Evolutionary conservation across 2,329 filamentous ascomycete species (phyloP), one percentile per base, ranked within the genome.

Genomic region (Penicillium sp.): DNA sequence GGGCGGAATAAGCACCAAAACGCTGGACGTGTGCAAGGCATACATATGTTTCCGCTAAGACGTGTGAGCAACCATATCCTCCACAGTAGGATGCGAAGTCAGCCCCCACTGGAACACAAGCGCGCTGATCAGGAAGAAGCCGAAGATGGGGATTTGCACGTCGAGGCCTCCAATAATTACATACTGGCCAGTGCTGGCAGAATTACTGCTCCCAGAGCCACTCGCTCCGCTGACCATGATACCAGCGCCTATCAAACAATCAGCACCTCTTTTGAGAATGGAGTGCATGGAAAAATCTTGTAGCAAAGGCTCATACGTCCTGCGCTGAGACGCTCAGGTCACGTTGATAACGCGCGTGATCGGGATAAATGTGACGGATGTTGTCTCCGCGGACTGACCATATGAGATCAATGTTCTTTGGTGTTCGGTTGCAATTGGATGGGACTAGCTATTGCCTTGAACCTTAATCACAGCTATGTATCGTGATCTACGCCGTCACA

Each of bases 21-120:
- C 42, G 34, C 62, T 65, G 10, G 61, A 59, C 5, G 50, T 45
- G 38, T 65, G 53, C 38, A 65, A 38, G 2, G 63, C 68, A 45
- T 67, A 69, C 34, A 77, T 60, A 38, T 76, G 63, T 24, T 55
- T 65, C 43, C 64, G 64, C 75, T 75, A 78, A 24, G 61, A 47
- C 1, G 47, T 49, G 10, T 54, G 46, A 23, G 69, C 48, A 1
- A 51, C 52, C 1, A 52, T 49, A 1, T 65, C 60, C 6, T 49
- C 56, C 33, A 60, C 51, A 38, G 67, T 73, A 0, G 73, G 67
- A 13, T 63, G 39, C 4, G 57, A 59, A 0, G 36, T 39, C 72
- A 68, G 42, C 5, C 64, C 63, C 3, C 16, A n/a, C 42, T 67
- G 65, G 56, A 69, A 65, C 26, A 67, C 15, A 10, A 63, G 18